phyloP scores from a whole-genome alignment of 345 rosid species.

The Turritis glabra region DNA sequence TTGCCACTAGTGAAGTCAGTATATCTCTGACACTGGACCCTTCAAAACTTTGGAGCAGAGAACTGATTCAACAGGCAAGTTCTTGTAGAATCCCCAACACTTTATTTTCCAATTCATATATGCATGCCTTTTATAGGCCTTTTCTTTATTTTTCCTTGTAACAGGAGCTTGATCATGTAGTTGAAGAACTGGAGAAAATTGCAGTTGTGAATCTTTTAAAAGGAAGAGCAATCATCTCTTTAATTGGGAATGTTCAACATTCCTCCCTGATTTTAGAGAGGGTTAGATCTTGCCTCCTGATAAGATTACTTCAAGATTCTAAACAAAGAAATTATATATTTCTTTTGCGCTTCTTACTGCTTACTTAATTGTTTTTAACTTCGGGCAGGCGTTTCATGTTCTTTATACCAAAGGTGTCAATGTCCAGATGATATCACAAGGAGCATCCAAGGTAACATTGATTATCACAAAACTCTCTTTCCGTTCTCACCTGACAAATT shows the following conservation, averaged over 20 bases:
- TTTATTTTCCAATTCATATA: conserved; percentile 11
- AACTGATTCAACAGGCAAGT: conserved; percentile 97
- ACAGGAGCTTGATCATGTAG: conserved; percentile 98
- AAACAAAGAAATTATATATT: neutral
- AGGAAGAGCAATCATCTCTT: conserved; percentile 89
- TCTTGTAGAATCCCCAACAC: neutral
- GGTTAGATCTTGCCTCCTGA: conserved; percentile 45
- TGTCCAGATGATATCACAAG: conserved; percentile 99
- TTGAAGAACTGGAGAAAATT: conserved; percentile 96
- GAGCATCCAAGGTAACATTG: conserved; percentile 90
- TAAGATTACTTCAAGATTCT: conserved; percentile 15
- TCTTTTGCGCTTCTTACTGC: conserved; percentile 30
- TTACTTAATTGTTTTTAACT: neutral
- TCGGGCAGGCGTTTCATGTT: conserved; percentile 73
- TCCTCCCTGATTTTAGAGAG: conserved; percentile 93
- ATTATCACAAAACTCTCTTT: neutral
- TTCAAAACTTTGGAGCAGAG: conserved; percentile 96
- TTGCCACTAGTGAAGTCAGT: conserved; percentile 99
- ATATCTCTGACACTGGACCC: conserved; percentile 97
- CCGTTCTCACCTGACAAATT: neutral
- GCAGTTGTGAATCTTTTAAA: conserved; percentile 86
- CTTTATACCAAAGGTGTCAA: conserved; percentile 83
- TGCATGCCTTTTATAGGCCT: neutral
- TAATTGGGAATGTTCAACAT: conserved; percentile 89
- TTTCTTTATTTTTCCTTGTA: conserved; percentile 1